Conservation (phyloP, 495 filamentous ascomycete species). For the Bombardia bombarda region DNA sequence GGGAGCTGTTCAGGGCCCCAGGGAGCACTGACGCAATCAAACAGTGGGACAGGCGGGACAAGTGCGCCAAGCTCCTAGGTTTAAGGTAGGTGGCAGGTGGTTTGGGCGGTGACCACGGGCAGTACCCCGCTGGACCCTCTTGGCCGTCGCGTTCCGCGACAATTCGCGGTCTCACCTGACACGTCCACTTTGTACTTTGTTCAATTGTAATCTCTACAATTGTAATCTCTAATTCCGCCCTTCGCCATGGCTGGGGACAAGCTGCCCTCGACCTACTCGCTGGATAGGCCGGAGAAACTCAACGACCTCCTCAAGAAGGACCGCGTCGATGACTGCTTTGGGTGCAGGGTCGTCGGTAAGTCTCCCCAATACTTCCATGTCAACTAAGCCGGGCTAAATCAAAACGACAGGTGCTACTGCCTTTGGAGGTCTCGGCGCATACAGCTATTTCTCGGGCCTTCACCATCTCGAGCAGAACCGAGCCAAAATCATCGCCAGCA, state of each 20-base stretch:
- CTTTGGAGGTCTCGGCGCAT: conserved; percentile 82
- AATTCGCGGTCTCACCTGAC: background rate
- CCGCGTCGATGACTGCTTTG: conserved; percentile 58
- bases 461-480: conserved; percentile 63
- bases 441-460: conserved; percentile 78
- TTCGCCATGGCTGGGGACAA: conserved; percentile 32
- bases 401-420: conserved; percentile 56
- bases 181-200: background rate
- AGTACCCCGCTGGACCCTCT: background rate
- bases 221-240: background rate
- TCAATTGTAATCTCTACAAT: too few species aligned
- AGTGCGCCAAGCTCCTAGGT: background rate
- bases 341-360: conserved; percentile 61
- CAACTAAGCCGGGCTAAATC: background rate
- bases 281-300: conserved; percentile 45
- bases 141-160: background rate
- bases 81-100: background rate
- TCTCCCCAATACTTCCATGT: background rate
- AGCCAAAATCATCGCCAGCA: conserved; percentile 58
- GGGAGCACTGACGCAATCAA: background rate
- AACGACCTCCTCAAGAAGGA: conserved; percentile 51
- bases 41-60: background rate
- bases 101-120: conserved; percentile 4
- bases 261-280: conserved; percentile 27
- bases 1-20: too few species aligned